Evolutionary conservation across 2,329 filamentous ascomycete genomes (phyloP).

Genomic region (Venturia carpophila): DNA sequence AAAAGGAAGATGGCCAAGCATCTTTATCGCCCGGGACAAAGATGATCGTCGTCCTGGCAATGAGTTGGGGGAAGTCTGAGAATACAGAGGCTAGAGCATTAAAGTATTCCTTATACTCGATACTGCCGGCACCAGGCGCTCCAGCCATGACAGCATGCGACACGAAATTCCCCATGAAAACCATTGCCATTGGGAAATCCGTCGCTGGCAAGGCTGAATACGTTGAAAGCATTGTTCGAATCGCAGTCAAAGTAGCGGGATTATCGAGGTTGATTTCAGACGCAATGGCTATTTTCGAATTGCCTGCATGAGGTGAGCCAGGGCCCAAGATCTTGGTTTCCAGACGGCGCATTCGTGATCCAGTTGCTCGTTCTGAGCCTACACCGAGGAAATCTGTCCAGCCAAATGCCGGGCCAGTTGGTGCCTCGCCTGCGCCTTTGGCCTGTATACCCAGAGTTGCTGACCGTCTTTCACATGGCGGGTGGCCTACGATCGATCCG

Average conservation of each 20-base stretch:
- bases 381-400: conserved; percentile 96
- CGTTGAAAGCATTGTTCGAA: conserved; percentile 66
- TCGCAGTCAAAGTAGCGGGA: conserved; percentile 69
- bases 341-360: conserved; percentile 72
- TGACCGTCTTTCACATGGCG: conserved; percentile 78
- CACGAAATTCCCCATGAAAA: conserved; percentile 79
- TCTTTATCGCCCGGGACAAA: conserved; percentile 97
- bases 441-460: conserved; percentile 65
- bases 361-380: conserved; percentile 78
- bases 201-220: conserved; percentile 61
- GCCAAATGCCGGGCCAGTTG: conserved; percentile 54
- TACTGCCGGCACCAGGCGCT: conserved; percentile 63
- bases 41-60: conserved; percentile 74
- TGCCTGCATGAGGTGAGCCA: conserved; percentile 25
- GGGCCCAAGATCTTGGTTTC: conserved; percentile 57
- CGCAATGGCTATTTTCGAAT: conserved; percentile 60
- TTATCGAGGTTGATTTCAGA: conserved; percentile 83
- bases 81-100: conserved; percentile 77
- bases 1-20: conserved; percentile 87
- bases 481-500: conserved; percentile 82
- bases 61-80: conserved; percentile 71
- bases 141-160: conserved; percentile 52
- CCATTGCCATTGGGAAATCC: conserved; percentile 66
- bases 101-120: conserved; percentile 96
- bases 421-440: conserved; percentile 44